Percentiles rank a stretch among this genome's conserved stretches.
Evolutionary conservation across 768 basidiomycete genomes (phyloP).

Genomic region (Calocybe indica): DNA sequence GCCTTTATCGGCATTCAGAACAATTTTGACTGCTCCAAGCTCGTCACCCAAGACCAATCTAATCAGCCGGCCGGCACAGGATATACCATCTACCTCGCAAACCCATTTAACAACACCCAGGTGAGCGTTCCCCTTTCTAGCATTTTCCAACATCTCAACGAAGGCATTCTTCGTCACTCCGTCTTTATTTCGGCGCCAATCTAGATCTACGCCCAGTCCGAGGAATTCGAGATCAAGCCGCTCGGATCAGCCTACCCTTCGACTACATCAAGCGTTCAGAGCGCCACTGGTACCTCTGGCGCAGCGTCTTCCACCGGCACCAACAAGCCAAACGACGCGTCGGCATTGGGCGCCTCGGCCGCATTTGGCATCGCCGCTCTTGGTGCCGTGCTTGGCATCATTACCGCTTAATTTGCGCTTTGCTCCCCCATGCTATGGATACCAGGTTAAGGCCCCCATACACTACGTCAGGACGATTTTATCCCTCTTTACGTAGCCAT

Average conservation of each 20-base stretch:
- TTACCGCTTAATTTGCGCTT: constrained; percentile 2
- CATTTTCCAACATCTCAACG: background rate
- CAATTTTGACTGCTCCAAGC: constrained; percentile 55
- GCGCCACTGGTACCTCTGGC: background rate
- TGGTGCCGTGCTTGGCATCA: constrained; percentile 8
- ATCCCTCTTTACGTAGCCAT: too few species aligned
- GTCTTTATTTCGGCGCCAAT: background rate
- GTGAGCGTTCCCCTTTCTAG: constrained; percentile 28
- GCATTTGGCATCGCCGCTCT: constrained; percentile 4
- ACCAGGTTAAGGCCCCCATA: too few species aligned
- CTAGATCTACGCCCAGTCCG: constrained; percentile 52
- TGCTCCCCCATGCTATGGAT: background rate
- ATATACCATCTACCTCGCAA: constrained; percentile 47
- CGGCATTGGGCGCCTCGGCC: background rate
- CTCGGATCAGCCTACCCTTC: constrained; percentile 46
- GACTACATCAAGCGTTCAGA: background rate
- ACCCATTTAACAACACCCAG: constrained; percentile 42
- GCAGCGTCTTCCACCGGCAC: background rate
- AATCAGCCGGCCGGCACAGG: constrained; percentile 33
- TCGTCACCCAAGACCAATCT: constrained; percentile 41
- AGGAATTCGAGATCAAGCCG: constrained; percentile 57
- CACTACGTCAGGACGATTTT: too few species aligned
- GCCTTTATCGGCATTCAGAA: constrained; percentile 45
- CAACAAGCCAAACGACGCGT: constrained; percentile 2
- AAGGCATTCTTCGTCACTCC: background rate